Conservation (phyloP, 306 rosid species). For the Malus sylvestris region DNA sequence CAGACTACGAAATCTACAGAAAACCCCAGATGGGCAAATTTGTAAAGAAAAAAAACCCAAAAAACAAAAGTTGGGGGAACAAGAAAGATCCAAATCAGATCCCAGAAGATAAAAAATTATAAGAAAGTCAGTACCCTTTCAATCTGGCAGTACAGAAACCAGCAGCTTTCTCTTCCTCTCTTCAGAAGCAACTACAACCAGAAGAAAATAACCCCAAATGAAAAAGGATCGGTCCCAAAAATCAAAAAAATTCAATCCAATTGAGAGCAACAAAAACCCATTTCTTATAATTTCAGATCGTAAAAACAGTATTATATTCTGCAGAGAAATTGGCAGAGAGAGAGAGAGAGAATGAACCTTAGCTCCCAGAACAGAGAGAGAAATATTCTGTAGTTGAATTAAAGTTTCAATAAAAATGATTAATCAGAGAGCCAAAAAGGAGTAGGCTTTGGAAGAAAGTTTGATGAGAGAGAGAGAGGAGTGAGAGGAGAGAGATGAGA, state of each 20-base stretch:
- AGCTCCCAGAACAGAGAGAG: background rate
- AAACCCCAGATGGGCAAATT: constrained; percentile 16
- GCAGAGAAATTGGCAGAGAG: background rate
- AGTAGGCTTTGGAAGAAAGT: background rate
- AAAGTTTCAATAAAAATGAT: background rate
- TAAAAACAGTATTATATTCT: background rate
- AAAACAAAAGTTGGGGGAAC: constrained; percentile 23
- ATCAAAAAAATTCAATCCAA: background rate
- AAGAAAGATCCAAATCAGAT: constrained; percentile 53
- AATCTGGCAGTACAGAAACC: background rate
- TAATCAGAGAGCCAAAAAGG: background rate
- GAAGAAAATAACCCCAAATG: background rate
- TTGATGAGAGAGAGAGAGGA: background rate
- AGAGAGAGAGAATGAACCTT: background rate
- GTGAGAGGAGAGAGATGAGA: background rate
- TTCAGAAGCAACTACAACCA: constrained; percentile 24
- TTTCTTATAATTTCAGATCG: background rate
- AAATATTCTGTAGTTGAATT: constrained; percentile 7
- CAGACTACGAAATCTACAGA: constrained; percentile 4
- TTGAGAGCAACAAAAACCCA: background rate
- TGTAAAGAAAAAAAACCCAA: constrained; percentile 4
- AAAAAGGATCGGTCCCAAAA: background rate
- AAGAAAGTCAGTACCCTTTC: constrained; percentile 18
- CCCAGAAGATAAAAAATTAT: constrained; percentile 27
- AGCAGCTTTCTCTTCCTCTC: constrained; percentile 7